A percentile compares a stretch with the other conserved stretches of the same genome.
phyloP scores from a whole-genome alignment of 176 grass and related monocot genomes.

The Eragrostis nindensis region DNA sequence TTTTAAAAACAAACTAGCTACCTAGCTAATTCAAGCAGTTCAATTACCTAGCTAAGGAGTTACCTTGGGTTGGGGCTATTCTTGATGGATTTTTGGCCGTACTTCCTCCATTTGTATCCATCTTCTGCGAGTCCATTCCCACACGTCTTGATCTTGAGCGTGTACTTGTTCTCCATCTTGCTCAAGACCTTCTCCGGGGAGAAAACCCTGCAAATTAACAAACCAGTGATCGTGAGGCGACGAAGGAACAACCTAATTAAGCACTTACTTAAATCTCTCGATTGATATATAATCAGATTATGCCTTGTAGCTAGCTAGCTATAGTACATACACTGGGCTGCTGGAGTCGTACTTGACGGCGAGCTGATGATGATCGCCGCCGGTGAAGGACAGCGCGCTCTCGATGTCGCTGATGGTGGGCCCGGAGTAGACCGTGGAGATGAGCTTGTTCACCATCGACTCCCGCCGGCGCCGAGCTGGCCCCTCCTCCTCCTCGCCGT shows the following conservation, averaged over 20 bases:
- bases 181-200: conserved; percentile 71
- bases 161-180: conserved; percentile 94
- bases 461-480: conserved; percentile 44
- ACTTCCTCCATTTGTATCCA: conserved; percentile 98
- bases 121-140: conserved; percentile 69
- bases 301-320: too few species aligned
- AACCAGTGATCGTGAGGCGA: too few species aligned
- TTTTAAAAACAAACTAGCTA: too few species aligned
- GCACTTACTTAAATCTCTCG: too few species aligned
- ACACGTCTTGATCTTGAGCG: conserved; percentile 72
- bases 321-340: conserved; percentile 61
- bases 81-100: conserved; percentile 97
- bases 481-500: too few species aligned
- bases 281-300: too few species aligned
- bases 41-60: too few species aligned
- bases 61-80: conserved; percentile 98
- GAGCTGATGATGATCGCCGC: conserved; percentile 18
- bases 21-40: too few species aligned
- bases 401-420: conserved; percentile 88
- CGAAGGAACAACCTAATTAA: too few species aligned
- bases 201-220: conserved; percentile 72
- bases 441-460: conserved; percentile 84
- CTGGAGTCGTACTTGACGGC: conserved; percentile 19
- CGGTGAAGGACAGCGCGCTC: conserved; percentile 69
- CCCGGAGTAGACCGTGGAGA: conserved; percentile 90